Percentiles rank a stretch among this genome's conserved stretches.
phyloP scores from a whole-genome alignment of 768 basidiomycete genomes.

The Calocybe gangraenosa region DNA sequence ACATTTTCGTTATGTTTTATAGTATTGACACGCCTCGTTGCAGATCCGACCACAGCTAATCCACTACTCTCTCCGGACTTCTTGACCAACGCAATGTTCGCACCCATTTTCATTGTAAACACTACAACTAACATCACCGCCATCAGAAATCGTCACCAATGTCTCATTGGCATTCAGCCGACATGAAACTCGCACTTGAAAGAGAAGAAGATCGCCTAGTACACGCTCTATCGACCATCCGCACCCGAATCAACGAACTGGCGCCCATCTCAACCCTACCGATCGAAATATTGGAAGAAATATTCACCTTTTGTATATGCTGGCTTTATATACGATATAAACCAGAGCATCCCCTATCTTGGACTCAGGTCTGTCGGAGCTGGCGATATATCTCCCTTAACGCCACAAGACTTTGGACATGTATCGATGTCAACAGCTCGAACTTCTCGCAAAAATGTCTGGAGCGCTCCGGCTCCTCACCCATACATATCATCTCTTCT shows the following conservation, averaged over 20 bases:
- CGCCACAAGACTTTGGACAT: conserved; percentile 34
- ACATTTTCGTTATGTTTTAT: no score
- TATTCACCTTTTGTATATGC: conserved; percentile 34
- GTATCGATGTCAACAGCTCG: conserved; percentile 32
- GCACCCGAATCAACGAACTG: conserved; percentile 23
- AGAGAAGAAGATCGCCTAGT: conserved; percentile 24
- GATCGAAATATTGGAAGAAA: conserved; percentile 34
- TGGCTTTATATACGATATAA: conserved; percentile 29
- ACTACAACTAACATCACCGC: no score
- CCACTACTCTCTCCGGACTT: no score
- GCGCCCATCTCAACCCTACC: conserved; percentile 30
- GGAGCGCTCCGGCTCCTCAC: conserved; percentile 27
- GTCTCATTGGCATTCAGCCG: no score
- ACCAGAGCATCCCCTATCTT: conserved; percentile 29
- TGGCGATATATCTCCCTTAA: conserved; percentile 33
- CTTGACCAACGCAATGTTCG: no score
- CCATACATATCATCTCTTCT: conserved; percentile 30
- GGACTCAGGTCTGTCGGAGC: conserved; percentile 35
- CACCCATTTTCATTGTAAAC: no score
- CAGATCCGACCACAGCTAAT: no score
- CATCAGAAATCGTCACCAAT: no score
- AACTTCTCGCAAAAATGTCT: conserved; percentile 31
- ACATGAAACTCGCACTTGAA: no score
- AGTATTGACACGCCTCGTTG: no score
- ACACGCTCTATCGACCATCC: conserved; percentile 22